Evolutionary conservation across 2,329 filamentous ascomycete genomes (phyloP), one percentile per base, ranked within the genome.

Genomic region (Teratosphaeria pseudoeucalypti): DNA sequence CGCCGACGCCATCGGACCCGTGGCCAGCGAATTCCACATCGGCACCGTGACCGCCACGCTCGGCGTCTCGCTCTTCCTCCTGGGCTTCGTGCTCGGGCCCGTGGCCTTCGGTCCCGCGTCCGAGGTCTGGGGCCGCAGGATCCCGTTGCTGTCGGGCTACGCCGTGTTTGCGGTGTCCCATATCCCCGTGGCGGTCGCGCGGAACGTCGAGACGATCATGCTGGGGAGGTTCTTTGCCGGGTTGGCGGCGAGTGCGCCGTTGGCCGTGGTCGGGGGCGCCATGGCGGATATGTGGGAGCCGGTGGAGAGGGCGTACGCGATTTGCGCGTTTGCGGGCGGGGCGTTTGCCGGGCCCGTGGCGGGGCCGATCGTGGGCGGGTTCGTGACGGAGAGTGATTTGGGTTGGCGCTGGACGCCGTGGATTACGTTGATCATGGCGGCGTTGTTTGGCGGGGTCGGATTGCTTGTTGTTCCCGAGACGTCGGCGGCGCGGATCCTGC

Each of bases 191-290:
- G 81, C 79, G 1, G 77, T 82, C 1, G 80, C 81, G 0, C 74
- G 77, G 57, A 82, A 84, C 63, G 58, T 83, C 1, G 65, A 81
- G 54, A 83, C 81, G 0, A 78, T 84, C 61, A 74, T 84, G 69
- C 61, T 84, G 19, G 78, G 75, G 56, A 77, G 82, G 0, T 84
- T 84, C 65, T 71, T 84, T 7, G 75, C 75, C 1, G 82, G 82
- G 1, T 64, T 81, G 6, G 77, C 68, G 26, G 77, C 75, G 12
- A 78, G 76, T 54, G 76, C 66, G 11, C 66, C 80, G 2, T 67
- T 82, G 2, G 77, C 77, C 1, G 78, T 83, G 56, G 74, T 80
- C 1, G 80, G 66, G 16, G 68, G 67, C n/a, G 60, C 64, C 1
- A 57, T 70, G 37, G 67, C 66, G 14, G 67, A 70, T 54, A 54